Evolutionary conservation across 345 rosid species (phyloP).

Genomic region (Sisymbrium irio): DNA sequence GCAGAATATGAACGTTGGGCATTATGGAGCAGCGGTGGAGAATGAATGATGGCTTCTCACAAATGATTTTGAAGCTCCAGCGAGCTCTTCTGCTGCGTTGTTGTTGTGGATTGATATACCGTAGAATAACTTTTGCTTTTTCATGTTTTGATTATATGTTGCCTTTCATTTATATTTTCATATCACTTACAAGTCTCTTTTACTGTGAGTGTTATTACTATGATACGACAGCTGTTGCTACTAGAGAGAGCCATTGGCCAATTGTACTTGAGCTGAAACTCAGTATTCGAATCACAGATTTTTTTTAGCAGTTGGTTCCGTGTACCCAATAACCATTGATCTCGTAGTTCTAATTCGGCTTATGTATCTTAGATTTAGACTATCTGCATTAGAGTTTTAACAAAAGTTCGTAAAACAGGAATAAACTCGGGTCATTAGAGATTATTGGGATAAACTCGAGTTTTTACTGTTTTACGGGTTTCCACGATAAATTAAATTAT

Average conservation of each 20-base stretch:
- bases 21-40: slow-evolving; percentile 27
- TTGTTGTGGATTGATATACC: background rate
- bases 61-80: slow-evolving; percentile 5
- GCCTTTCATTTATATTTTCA: background rate
- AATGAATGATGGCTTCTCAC: slow-evolving; percentile 6
- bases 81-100: slow-evolving; percentile 2
- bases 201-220: background rate
- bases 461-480: too few relatives aligned
- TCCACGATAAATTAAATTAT: too few relatives aligned
- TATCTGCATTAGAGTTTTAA: too few relatives aligned
- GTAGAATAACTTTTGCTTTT: background rate
- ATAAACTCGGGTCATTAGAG: too few relatives aligned
- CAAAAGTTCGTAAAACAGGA: too few relatives aligned
- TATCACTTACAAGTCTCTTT: background rate
- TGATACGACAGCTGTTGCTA: background rate
- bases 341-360: background rate
- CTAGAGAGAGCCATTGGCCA: background rate
- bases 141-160: background rate
- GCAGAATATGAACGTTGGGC: slow-evolving; percentile 36
- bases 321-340: background rate
- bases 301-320: background rate
- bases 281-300: background rate
- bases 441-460: too few relatives aligned
- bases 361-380: too few relatives aligned
- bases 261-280: background rate